phyloP scores from a whole-genome alignment of 139 green algal genomes.

The Chlamydomonas sp. region DNA sequence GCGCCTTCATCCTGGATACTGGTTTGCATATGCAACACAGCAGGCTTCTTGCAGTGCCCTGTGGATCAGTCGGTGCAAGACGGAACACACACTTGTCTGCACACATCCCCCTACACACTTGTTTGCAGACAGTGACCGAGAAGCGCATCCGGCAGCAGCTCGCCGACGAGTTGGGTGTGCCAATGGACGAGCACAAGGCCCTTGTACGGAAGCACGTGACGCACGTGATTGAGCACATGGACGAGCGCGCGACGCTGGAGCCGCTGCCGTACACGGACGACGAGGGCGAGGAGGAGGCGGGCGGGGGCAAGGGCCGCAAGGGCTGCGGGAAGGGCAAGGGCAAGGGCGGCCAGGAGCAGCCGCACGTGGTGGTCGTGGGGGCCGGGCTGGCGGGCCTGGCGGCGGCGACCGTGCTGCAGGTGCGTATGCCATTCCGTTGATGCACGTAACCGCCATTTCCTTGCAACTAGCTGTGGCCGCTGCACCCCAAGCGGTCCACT shows the following conservation, averaged over 20 bases:
- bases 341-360: not conserved
- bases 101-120: slow-evolving; percentile 10
- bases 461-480: no score
- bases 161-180: slow-evolving; percentile 46
- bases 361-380: slow-evolving; percentile 79
- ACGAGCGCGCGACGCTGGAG: slow-evolving; percentile 41
- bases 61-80: not conserved
- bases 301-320: slow-evolving; percentile 2
- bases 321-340: not conserved
- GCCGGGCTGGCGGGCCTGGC: slow-evolving; percentile 84
- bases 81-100: not conserved
- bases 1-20: no score
- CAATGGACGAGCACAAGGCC: slow-evolving; percentile 52
- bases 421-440: not conserved
- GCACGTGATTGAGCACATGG: slow-evolving; percentile 53
- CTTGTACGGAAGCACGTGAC: slow-evolving; percentile 66
- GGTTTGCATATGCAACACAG: no score
- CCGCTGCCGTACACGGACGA: slow-evolving; percentile 32
- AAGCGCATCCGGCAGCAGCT: slow-evolving; percentile 73
- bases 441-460: not conserved
- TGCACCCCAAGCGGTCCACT: not conserved
- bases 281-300: slow-evolving; percentile 25
- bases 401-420: slow-evolving; percentile 77
- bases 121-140: slow-evolving; percentile 67
- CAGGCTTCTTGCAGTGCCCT: no score